Base-by-base conservation (phyloP, 2,329 filamentous ascomycete species). In the Colletotrichum musae region DNA sequence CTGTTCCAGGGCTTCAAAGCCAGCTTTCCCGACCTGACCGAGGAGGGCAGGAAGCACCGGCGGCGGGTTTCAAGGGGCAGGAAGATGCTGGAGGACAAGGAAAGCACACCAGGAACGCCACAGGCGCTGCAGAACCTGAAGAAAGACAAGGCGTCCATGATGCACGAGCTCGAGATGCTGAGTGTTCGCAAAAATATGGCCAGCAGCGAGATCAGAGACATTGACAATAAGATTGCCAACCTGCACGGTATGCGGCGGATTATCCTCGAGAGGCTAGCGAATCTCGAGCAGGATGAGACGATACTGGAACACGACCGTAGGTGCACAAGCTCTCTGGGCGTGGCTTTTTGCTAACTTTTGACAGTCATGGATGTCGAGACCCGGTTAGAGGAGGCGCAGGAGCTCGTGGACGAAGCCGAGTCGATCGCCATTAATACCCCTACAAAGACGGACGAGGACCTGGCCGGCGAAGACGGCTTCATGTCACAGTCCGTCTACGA, bases 401-500 rank as follows among this genome's bases (percentile, higher is more conserved):
- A 85, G 50, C 78, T 91, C 18, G 83, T 86, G 15, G 88, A 88
- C 52, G 89, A 91, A 76, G 87, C 85, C 28, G 88, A 88, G 70
- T 85, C 85, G 18, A 82, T 89, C 67, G 87, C 85, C 7, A 80
- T 85, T 72, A 82, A 85, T 61, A 85, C 86, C 2, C 83, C 85
- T 2, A 84, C 83, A 16, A 85, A 85, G 70, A 84, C 87, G 15
- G 87, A 88, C 59, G 84, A 86, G 53, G 88, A 89, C 70, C 77
- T 86, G 7, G 84, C 84, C 26, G 83, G 84, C 43, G 86, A 84
- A 68, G 84, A 86, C 58, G 83, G 87, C 43, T 99, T 98, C 84
- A 98, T 98, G 96, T 98, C 96, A 3, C 94, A 98, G 80, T 98
- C 95, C 13, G 94, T 99, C 74, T 99, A 98, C 79, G 93, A 97